Percentiles rank a stretch among this genome's conserved stretches.
phyloP scores from a whole-genome alignment of 352 stramenopile genomes.

The Plasmopara muralis region DNA sequence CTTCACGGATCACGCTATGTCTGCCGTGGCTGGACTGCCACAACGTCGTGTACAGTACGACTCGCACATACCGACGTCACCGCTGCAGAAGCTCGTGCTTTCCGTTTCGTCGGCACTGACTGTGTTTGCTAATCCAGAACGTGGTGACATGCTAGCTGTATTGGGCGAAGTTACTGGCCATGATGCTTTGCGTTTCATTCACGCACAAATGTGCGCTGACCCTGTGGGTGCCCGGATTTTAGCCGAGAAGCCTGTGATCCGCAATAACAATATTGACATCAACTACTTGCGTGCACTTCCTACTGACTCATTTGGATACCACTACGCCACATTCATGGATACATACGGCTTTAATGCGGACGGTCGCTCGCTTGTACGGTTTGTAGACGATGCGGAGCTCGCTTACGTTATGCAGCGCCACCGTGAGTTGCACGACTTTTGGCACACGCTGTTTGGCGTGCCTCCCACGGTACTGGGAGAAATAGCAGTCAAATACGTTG shows the following conservation, averaged over 20 bases:
- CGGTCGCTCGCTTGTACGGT: conserved; percentile 71
- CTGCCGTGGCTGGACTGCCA: conserved; percentile 39
- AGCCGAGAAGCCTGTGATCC: conserved; percentile 77
- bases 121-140: conserved; percentile 89
- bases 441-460: conserved; percentile 92
- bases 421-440: conserved; percentile 94
- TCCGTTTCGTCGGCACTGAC: conserved; percentile 83
- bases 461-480: conserved; percentile 94
- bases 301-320: conserved; percentile 80
- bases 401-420: conserved; percentile 96
- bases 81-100: conserved; percentile 83
- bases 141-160: conserved; percentile 92
- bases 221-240: conserved; percentile 85
- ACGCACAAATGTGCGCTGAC: conserved; percentile 82
- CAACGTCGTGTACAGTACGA: conserved; percentile 58
- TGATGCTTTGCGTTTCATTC: conserved; percentile 82
- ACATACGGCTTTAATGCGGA: conserved; percentile 89
- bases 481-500: conserved; percentile 95
- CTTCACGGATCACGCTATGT: conserved; percentile 3
- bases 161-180: conserved; percentile 91
- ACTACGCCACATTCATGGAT: conserved; percentile 89
- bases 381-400: conserved; percentile 91
- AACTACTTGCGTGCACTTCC: conserved; percentile 59
- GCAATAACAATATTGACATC: conserved; percentile 71
- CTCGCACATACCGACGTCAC: conserved; percentile 66